These are phyloP conservation scores for Fonsecaea pedrosoi DNA, from an alignment of 2,329 filamentous ascomycete species.

Conservation along the genomic window DNA sequence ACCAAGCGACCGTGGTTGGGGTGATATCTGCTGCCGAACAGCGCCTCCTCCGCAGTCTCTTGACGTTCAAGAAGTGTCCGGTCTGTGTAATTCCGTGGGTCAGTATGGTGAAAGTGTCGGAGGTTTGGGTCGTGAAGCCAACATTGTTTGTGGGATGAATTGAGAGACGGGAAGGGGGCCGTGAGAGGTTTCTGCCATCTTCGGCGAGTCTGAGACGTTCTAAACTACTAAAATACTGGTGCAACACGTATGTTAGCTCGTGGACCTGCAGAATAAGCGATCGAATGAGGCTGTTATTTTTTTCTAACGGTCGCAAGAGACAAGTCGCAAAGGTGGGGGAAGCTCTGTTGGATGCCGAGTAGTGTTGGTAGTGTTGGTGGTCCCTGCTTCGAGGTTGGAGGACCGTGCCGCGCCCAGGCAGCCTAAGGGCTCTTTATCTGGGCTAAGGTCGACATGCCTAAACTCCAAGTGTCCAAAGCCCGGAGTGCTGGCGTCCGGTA, in stretches of 20 bases:
- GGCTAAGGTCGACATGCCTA: constrained; percentile 31
- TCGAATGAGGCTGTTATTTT: constrained; percentile 23
- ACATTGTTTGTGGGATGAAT: constrained; percentile 24
- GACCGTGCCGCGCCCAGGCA: constrained; percentile 26
- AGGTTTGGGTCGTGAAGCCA: constrained; percentile 21
- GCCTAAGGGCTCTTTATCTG: constrained; percentile 15
- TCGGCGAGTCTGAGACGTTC: constrained; percentile 45
- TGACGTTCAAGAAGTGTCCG: constrained; percentile 21
- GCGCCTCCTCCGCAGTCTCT: constrained; percentile 25
- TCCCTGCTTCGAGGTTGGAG: constrained; percentile 21
- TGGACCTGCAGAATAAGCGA: constrained; percentile 34
- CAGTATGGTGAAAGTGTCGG: constrained; percentile 20
- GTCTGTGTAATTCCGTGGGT: constrained; percentile 21
- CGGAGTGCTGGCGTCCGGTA: constrained; percentile 3
- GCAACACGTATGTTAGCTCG: constrained; percentile 39
- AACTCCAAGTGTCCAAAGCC: constrained; percentile 22
- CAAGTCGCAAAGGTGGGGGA: constrained; percentile 23
- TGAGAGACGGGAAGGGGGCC: constrained; percentile 30
- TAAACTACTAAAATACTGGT: constrained; percentile 46
- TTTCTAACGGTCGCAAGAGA: constrained; percentile 26
- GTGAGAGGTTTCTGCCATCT: constrained; percentile 35
- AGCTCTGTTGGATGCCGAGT: neutral
- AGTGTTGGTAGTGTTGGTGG: constrained; percentile 1
- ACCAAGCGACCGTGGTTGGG: constrained; percentile 63
- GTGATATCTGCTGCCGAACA: constrained; percentile 29